Conservation (phyloP, 192 early-diverging fungal species). For the Dispira parvispora region DNA sequence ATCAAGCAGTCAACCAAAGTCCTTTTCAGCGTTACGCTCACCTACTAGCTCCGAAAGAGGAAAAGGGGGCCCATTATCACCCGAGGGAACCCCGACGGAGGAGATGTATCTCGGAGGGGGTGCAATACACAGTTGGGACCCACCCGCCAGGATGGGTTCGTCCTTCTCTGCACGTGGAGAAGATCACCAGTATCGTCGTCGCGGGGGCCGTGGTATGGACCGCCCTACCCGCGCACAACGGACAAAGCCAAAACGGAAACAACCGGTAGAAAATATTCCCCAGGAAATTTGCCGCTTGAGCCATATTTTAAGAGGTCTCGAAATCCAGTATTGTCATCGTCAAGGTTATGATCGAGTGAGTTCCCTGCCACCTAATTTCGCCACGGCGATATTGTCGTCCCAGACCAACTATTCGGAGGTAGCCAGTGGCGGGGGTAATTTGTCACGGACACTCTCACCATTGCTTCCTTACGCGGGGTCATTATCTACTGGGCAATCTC, state of each 20-base stretch:
- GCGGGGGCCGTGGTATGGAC: too few relatives aligned
- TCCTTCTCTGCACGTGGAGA: too few relatives aligned
- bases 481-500: background rate
- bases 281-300: background rate
- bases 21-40: too few relatives aligned
- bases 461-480: background rate
- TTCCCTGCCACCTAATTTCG: background rate
- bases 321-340: background rate
- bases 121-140: too few relatives aligned
- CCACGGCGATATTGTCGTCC: background rate
- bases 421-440: background rate
- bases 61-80: too few relatives aligned
- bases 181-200: too few relatives aligned
- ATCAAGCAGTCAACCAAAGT: too few relatives aligned
- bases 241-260: background rate
- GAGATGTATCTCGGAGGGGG: too few relatives aligned
- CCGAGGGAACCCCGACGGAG: too few relatives aligned
- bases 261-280: background rate
- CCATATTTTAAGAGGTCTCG: background rate
- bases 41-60: too few relatives aligned
- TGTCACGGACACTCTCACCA: background rate
- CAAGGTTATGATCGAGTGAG: background rate
- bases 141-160: too few relatives aligned
- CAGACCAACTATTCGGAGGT: background rate
- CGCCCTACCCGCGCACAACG: too few relatives aligned